Evolutionary conservation across 1,284 basidiomycete genomes (phyloP).

Genomic region (Heterobasidion annosum): DNA sequence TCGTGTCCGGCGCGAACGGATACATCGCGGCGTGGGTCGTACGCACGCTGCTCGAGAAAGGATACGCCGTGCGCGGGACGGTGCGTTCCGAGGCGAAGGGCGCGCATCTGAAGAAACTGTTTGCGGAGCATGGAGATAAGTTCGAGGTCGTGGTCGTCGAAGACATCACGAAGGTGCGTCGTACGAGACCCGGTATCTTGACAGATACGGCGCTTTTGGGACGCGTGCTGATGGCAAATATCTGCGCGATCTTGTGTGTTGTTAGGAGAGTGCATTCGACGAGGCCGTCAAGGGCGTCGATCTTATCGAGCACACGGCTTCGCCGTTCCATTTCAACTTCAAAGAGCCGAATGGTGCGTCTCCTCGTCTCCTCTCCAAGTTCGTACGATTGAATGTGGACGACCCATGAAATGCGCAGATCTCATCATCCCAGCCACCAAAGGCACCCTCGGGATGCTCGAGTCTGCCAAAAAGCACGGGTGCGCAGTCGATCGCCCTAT

Average conservation of each 20-base stretch:
- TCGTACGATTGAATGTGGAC: background rate
- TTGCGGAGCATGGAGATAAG: slow-evolving; percentile 33
- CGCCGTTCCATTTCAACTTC: slow-evolving; percentile 31
- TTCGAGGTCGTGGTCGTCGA: slow-evolving; percentile 43
- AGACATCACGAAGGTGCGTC: slow-evolving; percentile 41
- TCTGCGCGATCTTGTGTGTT: background rate
- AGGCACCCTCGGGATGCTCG: slow-evolving; percentile 51
- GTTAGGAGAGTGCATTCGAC: slow-evolving; percentile 59
- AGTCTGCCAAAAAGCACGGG: slow-evolving; percentile 43
- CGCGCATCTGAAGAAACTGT: slow-evolving; percentile 36
- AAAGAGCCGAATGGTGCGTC: slow-evolving; percentile 28
- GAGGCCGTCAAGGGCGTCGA: slow-evolving; percentile 61
- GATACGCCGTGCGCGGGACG: slow-evolving; percentile 45
- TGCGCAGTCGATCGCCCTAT: slow-evolving; percentile 14
- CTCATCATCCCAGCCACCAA: slow-evolving; percentile 55
- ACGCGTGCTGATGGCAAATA: background rate
- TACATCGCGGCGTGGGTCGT: slow-evolving; percentile 33
- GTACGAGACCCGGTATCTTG: slow-evolving; percentile 1
- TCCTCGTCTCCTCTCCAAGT: background rate
- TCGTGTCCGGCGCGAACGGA: slow-evolving; percentile 33
- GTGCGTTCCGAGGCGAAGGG: slow-evolving; percentile 45
- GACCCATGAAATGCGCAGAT: slow-evolving; percentile 19
- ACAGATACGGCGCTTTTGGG: background rate
- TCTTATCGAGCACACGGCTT: slow-evolving; percentile 51
- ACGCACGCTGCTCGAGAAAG: slow-evolving; percentile 26